These are phyloP conservation scores for Diaporthe velutina DNA, from an alignment of 2,329 filamentous ascomycete genomes.

Conservation along the genomic window DNA sequence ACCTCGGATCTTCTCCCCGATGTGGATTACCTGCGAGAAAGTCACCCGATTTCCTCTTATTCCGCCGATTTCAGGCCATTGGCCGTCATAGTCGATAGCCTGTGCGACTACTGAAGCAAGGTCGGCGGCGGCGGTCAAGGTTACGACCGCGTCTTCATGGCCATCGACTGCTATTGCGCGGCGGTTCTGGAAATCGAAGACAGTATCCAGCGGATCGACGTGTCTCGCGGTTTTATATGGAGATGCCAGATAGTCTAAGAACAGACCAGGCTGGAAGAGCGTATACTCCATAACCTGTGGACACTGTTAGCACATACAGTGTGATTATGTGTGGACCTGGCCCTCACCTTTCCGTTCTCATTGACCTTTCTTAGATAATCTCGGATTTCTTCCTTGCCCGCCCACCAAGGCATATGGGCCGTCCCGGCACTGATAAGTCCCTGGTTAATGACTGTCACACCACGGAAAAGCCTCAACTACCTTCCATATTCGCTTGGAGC, in stretches of 20 bases:
- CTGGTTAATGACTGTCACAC: not conserved
- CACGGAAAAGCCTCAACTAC: constrained; percentile 44
- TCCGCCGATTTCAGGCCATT: constrained; percentile 58
- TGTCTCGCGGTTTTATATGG: constrained; percentile 61
- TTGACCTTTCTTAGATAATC: constrained; percentile 66
- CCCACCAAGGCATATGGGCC: constrained; percentile 60
- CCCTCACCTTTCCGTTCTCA: constrained; percentile 54
- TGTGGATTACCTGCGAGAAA: constrained; percentile 51
- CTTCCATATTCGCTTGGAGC: constrained; percentile 70
- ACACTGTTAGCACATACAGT: not conserved
- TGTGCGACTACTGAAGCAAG: constrained; percentile 53
- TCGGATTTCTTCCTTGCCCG: constrained; percentile 62
- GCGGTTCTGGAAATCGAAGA: constrained; percentile 55
- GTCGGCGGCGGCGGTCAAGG: constrained; percentile 59
- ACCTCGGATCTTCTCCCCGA: constrained; percentile 48
- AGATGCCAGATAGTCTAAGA: constrained; percentile 66
- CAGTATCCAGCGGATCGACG: constrained; percentile 53
- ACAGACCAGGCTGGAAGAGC: constrained; percentile 67
- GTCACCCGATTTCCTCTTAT: constrained; percentile 55
- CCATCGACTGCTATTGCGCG: constrained; percentile 59
- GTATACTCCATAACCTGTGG: constrained; percentile 66
- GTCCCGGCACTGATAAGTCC: constrained; percentile 45
- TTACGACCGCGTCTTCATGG: constrained; percentile 56
- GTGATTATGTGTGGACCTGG: not conserved
- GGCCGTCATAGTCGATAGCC: constrained; percentile 58